These are phyloP conservation scores for Pyricularia pennisetigena DNA, from an alignment of 2,329 filamentous ascomycete genomes.

Conservation along the genomic window DNA sequence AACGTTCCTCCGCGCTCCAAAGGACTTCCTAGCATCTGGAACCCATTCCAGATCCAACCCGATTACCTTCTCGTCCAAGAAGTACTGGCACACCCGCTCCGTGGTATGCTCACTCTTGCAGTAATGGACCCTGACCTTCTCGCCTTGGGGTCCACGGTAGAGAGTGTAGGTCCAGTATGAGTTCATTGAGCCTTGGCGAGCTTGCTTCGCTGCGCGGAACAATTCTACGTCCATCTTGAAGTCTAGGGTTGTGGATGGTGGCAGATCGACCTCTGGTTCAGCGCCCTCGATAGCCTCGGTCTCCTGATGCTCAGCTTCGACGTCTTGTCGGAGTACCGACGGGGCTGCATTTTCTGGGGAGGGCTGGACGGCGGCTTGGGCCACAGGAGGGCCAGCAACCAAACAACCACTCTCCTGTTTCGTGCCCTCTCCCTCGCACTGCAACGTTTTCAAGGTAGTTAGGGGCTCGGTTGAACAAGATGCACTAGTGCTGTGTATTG, in stretches of 20 bases:
- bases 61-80: constrained; percentile 59
- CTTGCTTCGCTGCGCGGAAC: constrained; percentile 38
- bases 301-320: not conserved
- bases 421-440: not conserved
- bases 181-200: constrained; percentile 28
- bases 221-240: constrained; percentile 36
- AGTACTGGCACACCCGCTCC: constrained; percentile 57
- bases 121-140: constrained; percentile 64
- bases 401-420: not conserved
- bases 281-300: constrained; percentile 3
- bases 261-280: constrained; percentile 13
- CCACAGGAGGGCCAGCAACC: not conserved
- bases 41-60: constrained; percentile 91
- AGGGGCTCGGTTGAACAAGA: not conserved
- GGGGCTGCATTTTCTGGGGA: not conserved
- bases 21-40: constrained; percentile 30
- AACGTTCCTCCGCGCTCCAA: constrained; percentile 56
- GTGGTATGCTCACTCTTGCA: constrained; percentile 59
- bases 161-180: constrained; percentile 62
- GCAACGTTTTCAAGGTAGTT: not conserved
- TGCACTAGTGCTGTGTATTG: constrained; percentile 5
- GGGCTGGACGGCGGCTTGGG: not conserved
- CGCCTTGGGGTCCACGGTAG: constrained; percentile 46
- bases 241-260: constrained; percentile 26
- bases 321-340: not conserved